phyloP scores from a whole-genome alignment of 2,329 filamentous ascomycete genomes.

The Cordyceps pruinosa region DNA sequence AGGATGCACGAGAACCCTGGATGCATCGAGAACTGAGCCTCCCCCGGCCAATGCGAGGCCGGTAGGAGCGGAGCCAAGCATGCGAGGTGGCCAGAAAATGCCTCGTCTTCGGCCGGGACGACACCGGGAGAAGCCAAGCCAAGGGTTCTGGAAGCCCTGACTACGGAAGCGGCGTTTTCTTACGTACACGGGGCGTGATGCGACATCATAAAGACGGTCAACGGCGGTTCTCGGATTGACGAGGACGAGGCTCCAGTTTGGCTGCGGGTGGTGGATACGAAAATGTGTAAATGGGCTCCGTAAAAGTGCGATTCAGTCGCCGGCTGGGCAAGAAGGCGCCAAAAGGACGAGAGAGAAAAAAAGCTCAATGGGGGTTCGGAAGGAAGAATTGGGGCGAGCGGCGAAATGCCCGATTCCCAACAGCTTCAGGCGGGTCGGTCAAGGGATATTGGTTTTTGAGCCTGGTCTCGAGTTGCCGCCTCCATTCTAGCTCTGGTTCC shows the following conservation, averaged over 20 bases:
- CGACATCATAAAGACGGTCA: slow-evolving; percentile 13
- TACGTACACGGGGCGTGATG: slow-evolving; percentile 7
- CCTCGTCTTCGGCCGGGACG: slow-evolving; percentile 11
- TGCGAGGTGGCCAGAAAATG: slow-evolving; percentile 11
- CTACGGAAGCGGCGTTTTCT: slow-evolving; percentile 11
- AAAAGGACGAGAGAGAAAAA: background rate
- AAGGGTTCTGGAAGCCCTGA: slow-evolving; percentile 7
- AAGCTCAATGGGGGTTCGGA: background rate
- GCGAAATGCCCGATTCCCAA: slow-evolving; percentile 11
- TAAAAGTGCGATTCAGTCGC: slow-evolving; percentile 10
- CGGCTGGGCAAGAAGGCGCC: background rate
- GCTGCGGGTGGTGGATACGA: slow-evolving; percentile 1
- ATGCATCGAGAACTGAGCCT: slow-evolving; percentile 12
- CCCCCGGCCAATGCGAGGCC: slow-evolving; percentile 8
- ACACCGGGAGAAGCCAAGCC: slow-evolving; percentile 4
- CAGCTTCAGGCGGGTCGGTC: slow-evolving; percentile 8
- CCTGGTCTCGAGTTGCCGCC: background rate
- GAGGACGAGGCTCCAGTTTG: background rate
- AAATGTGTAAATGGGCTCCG: slow-evolving; percentile 1
- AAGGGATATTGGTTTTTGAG: background rate
- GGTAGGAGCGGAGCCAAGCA: background rate
- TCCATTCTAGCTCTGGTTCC: slow-evolving; percentile 2
- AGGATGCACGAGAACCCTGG: slow-evolving; percentile 7
- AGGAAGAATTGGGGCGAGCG: slow-evolving; percentile 6
- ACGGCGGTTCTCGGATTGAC: slow-evolving; percentile 13